Percentiles rank a stretch among this genome's conserved stretches.
phyloP scores from a whole-genome alignment of 2,329 filamentous ascomycete genomes.

The Fusarium veterinarium region DNA sequence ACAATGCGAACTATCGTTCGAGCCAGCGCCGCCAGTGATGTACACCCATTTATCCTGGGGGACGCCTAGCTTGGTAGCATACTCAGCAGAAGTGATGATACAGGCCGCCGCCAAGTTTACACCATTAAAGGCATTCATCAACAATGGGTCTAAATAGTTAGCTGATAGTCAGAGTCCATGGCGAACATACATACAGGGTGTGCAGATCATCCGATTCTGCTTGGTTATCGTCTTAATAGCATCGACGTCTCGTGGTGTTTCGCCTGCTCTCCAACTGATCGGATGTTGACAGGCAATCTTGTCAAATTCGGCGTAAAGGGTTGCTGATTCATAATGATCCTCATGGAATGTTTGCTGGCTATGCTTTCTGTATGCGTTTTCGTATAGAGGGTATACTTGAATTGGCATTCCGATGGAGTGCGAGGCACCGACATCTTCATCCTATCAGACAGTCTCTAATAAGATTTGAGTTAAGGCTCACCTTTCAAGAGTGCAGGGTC shows the following conservation, averaged over 20 bases:
- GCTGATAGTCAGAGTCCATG: rapidly evolving
- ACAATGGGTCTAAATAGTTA: slow-evolving; percentile 64
- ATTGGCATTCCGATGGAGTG: slow-evolving; percentile 72
- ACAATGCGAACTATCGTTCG: slow-evolving; percentile 61
- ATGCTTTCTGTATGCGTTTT: slow-evolving; percentile 70
- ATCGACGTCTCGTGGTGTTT: slow-evolving; percentile 56
- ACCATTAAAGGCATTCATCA: slow-evolving; percentile 79
- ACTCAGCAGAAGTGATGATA: slow-evolving; percentile 67
- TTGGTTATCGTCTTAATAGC: slow-evolving; percentile 64
- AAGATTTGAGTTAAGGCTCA: too few relatives aligned
- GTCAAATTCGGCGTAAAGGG: slow-evolving; percentile 71
- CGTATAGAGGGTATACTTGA: slow-evolving; percentile 75
- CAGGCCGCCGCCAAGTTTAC: slow-evolving; percentile 72
- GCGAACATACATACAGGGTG: slow-evolving; percentile 63
- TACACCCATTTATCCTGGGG: slow-evolving; percentile 71
- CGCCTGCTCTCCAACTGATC: slow-evolving; percentile 68
- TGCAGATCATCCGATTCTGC: slow-evolving; percentile 75
- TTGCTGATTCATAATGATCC: slow-evolving; percentile 69
- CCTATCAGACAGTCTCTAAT: neutral
- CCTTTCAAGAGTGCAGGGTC: slow-evolving; percentile 56
- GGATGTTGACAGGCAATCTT: slow-evolving; percentile 64
- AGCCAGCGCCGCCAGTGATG: slow-evolving; percentile 71
- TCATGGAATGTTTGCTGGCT: slow-evolving; percentile 63
- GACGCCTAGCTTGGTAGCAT: slow-evolving; percentile 66
- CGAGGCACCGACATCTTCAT: slow-evolving; percentile 62